Evolutionary conservation across 306 rosid species (phyloP), one percentile per base, ranked within the genome.

Genomic region (Ormosia emarginata): DNA sequence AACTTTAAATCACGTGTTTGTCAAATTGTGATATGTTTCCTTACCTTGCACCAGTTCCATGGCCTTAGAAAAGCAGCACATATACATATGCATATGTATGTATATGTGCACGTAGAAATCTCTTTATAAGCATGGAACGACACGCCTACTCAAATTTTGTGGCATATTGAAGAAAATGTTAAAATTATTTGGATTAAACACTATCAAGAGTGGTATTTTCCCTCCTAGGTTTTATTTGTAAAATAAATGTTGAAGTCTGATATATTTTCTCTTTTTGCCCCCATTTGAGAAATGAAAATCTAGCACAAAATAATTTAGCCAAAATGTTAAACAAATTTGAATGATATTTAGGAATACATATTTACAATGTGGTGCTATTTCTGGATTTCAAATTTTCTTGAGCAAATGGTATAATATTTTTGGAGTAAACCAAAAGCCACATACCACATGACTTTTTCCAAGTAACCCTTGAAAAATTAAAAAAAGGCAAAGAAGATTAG

Each of bases 401-500:
- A 67, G 49, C 5, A 29, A 79, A 30, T 47, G 59, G 43, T 62
- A 62, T 62, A 71, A 14, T n/a, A 14, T 24, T 67, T 32, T 78
- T 9, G 68, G 24, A 15, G 59, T 44, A 7, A 69, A 44, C 61
- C 77, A 68, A 39, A 82, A 76, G 74, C 15, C 49, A 46, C 32
- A 58, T 8, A 33, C 2, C 5, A 34, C 10, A 46, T 76, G 73
- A 47, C 32, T 66, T 55, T 66, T 81, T 8, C 33, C 6, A 36
- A 75, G 65, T 56, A 66, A 57, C 79, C 81, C 53, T 75, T 76
- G 76, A 76, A 81, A 80, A 81, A 13, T 14, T 3, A 80, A 69
- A 70, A 70, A 85, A 80, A 80, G 82, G 59, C 63, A 53, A 37
- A 58, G 67, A 59, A 70, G 17, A 64, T 83, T 53, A 62, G 63